Evolutionary conservation across 495 filamentous ascomycete genomes (phyloP).

Genomic region (Stereocaulon alpinum): DNA sequence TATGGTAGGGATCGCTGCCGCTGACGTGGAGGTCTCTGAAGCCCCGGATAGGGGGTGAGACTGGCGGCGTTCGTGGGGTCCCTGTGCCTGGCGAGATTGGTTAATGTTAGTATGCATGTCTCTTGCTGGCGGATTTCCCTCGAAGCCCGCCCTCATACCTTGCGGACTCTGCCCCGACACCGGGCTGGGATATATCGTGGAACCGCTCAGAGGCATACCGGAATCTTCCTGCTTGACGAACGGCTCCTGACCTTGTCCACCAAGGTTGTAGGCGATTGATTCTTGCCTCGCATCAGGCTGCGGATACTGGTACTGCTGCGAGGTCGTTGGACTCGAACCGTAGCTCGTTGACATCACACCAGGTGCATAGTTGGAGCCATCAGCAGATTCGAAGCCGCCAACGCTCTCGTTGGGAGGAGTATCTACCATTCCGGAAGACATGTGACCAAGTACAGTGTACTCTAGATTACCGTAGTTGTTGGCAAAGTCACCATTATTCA

Average conservation of each 20-base stretch:
- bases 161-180: slow-evolving; percentile 42
- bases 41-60: slow-evolving; percentile 41
- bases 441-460: slow-evolving; percentile 88
- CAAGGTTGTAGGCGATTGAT: slow-evolving; percentile 21
- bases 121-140: slow-evolving; percentile 24
- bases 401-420: slow-evolving; percentile 56
- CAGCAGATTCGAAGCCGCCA: slow-evolving; percentile 20
- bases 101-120: slow-evolving; percentile 25
- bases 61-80: slow-evolving; percentile 28
- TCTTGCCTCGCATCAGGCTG: slow-evolving; percentile 28
- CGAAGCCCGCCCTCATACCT: slow-evolving; percentile 32
- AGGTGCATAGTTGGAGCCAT: slow-evolving; percentile 29
- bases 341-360: slow-evolving; percentile 22
- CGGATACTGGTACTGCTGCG: slow-evolving; percentile 9
- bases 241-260: slow-evolving; percentile 17
- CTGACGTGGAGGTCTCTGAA: slow-evolving; percentile 28
- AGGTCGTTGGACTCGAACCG: slow-evolving; percentile 12
- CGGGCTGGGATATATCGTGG: slow-evolving; percentile 53
- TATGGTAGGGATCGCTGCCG: slow-evolving; percentile 30
- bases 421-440: slow-evolving; percentile 77
- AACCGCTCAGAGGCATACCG: slow-evolving; percentile 63
- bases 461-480: slow-evolving; percentile 91
- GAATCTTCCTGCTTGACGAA: slow-evolving; percentile 42
- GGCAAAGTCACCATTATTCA: slow-evolving; percentile 88
- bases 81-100: slow-evolving; percentile 24